These are phyloP conservation scores for Cercophora sp. DNA, from an alignment of 495 filamentous ascomycete genomes.

Conservation along the genomic window DNA sequence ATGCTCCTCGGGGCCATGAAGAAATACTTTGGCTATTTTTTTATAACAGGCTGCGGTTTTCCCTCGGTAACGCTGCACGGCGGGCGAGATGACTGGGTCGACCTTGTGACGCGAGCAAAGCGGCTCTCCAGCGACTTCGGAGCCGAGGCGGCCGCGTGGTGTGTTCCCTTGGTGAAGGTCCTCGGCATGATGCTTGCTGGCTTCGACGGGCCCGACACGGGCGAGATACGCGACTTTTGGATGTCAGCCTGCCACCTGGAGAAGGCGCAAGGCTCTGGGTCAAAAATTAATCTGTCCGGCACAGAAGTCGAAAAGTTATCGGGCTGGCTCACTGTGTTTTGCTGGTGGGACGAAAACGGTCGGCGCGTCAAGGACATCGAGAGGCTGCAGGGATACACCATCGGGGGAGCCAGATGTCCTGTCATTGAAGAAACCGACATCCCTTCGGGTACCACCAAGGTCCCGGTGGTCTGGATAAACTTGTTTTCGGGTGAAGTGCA, in stretches of 20 bases:
- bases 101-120: conserved; percentile 14
- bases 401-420: too few species aligned
- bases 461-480: too few species aligned
- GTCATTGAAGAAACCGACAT: too few species aligned
- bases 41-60: conserved; percentile 23
- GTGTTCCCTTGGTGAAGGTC: conserved; percentile 20
- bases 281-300: neutral
- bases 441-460: too few species aligned
- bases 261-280: neutral
- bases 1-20: conserved; percentile 31
- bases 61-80: conserved; percentile 34
- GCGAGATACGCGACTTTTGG: conserved; percentile 35
- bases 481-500: too few species aligned
- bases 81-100: conserved; percentile 25
- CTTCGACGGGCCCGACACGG: conserved; percentile 30
- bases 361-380: too few species aligned
- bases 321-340: conserved; percentile 6
- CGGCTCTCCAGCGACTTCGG: conserved; percentile 20
- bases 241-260: neutral
- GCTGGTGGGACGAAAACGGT: neutral
- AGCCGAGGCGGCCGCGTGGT: conserved; percentile 15
- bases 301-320: neutral
- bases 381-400: too few species aligned
- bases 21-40: conserved; percentile 22
- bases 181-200: conserved; percentile 29